phyloP scores from a whole-genome alignment of 345 rosid species.

The Streptanthus diversifolius region DNA sequence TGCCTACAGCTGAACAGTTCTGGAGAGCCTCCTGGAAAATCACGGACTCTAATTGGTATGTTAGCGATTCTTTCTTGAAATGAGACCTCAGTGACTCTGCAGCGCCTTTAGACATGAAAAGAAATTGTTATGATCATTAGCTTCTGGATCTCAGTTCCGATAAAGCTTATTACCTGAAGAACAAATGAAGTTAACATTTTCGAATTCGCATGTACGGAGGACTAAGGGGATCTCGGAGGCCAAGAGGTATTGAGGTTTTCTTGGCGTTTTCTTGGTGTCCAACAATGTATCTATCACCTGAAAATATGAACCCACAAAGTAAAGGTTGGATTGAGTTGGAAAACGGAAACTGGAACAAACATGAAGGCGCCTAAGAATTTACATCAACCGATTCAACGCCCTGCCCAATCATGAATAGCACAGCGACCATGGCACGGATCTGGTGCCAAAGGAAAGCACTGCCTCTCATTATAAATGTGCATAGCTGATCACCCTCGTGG shows the following conservation, averaged over 20 bases:
- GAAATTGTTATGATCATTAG: not conserved
- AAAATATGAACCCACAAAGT: not conserved
- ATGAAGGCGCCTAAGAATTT: constrained; percentile 34
- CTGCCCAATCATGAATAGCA: constrained; percentile 89
- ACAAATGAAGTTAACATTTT: constrained; percentile 63
- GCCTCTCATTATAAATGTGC: constrained; percentile 65
- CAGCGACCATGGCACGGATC: constrained; percentile 86
- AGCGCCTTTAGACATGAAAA: constrained; percentile 47
- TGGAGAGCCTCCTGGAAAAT: constrained; percentile 69
- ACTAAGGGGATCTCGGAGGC: constrained; percentile 83
- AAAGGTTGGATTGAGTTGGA: constrained; percentile 6
- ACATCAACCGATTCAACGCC: constrained; percentile 80
- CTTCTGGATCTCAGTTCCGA: not conserved
- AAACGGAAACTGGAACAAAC: not conserved
- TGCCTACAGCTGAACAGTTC: constrained; percentile 42
- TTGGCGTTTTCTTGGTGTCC: constrained; percentile 54
- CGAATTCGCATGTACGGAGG: constrained; percentile 73
- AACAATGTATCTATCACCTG: constrained; percentile 73
- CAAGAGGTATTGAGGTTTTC: constrained; percentile 81
- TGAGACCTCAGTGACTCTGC: constrained; percentile 50
- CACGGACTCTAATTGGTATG: constrained; percentile 65
- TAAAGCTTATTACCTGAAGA: constrained; percentile 55
- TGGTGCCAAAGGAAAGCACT: constrained; percentile 98
- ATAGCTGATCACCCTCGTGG: constrained; percentile 60
- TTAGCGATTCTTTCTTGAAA: constrained; percentile 56